Base-by-base conservation (phyloP, 2,329 filamentous ascomycete genomes). In the Penicillium freii region DNA sequence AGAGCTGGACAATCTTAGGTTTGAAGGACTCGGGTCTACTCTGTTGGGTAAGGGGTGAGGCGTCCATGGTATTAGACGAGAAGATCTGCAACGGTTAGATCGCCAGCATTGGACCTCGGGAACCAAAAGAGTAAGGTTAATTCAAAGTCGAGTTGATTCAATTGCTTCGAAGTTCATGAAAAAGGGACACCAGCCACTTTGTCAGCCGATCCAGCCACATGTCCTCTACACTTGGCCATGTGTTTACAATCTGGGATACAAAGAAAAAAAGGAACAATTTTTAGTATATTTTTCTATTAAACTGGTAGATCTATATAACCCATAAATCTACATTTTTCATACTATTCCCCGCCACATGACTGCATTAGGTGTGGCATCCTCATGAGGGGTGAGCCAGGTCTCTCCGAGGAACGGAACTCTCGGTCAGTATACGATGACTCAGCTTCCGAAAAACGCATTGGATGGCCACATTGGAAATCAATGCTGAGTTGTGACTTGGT, bases 31-130 rank as follows among this genome's bases (percentile, higher is more conserved):
- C 89, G 54, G 93, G 94, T 69, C 91, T 86, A 76, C 86, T 86
- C 82, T 97, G 92, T 77, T 95, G 92, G 56, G 92, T 96, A 72
- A 99, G 84, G 63, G 94, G 94, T 73, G 93, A 97, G 68, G 87
- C 84, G 80, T 96, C 91, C 91, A 95, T 95, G 54, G 46, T 69
- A 34, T 67, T 57, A 62, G 45, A 57, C 57, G 38, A 42, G 54
- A 56, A 57, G 62, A 65, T 66, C 62, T 62, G 61, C 59, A 45
- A 25, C 17, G 56, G 50, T 50, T 51, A 53, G 57, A 62, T 63
- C 53, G 45, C 60, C 58, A 60, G 58, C 61, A 66, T 65, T 56
- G 63, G 53, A 27, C 23, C 42, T 27, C 23, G 17, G 9, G 17
- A 55, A 49, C 44, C 40, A 17, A 42, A 53, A 34, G 45, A 29